phyloP scores from a whole-genome alignment of 345 rosid species.

The Cochlearia excelsa region DNA sequence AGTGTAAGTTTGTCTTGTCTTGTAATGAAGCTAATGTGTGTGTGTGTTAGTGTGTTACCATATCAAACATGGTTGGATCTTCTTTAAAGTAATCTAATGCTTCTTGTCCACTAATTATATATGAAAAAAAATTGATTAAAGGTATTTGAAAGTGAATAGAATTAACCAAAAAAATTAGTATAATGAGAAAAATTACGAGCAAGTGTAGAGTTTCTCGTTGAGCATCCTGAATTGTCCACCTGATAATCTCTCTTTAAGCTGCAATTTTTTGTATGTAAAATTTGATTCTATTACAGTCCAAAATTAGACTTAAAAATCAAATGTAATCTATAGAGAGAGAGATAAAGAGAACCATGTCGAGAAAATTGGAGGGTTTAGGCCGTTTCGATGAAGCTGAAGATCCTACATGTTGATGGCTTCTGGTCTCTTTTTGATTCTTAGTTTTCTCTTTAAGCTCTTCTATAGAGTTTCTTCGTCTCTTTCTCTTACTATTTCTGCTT shows the following conservation, averaged over 20 bases:
- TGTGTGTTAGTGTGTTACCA: conserved; percentile 50
- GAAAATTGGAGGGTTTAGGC: conserved; percentile 42
- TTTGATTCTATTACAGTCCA: no score
- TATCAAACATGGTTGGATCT: conserved; percentile 72
- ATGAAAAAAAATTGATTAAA: no score
- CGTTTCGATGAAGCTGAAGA: conserved; percentile 36
- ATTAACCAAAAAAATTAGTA: no score
- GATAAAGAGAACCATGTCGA: conserved; percentile 48
- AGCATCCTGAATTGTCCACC: conserved; percentile 95
- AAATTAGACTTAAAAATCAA: no score
- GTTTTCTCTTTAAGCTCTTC: conserved; percentile 20
- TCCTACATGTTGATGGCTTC: conserved; percentile 13
- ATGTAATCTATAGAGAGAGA: conserved; percentile 2
- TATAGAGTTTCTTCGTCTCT: conserved; percentile 37
- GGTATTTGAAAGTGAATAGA: no score
- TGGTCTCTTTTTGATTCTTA: conserved; percentile 13
- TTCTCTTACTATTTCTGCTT: conserved; percentile 54
- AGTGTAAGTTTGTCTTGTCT: no score
- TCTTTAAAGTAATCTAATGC: conserved; percentile 72
- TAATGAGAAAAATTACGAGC: conserved; percentile 40
- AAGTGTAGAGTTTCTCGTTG: conserved; percentile 87
- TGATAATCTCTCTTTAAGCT: conserved; percentile 58
- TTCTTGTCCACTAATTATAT: conserved; percentile 85
- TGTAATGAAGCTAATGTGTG: conserved; percentile 1
- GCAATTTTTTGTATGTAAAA: no score